Conservation (phyloP, 345 rosid species). For the Gossypium herbaceum region DNA sequence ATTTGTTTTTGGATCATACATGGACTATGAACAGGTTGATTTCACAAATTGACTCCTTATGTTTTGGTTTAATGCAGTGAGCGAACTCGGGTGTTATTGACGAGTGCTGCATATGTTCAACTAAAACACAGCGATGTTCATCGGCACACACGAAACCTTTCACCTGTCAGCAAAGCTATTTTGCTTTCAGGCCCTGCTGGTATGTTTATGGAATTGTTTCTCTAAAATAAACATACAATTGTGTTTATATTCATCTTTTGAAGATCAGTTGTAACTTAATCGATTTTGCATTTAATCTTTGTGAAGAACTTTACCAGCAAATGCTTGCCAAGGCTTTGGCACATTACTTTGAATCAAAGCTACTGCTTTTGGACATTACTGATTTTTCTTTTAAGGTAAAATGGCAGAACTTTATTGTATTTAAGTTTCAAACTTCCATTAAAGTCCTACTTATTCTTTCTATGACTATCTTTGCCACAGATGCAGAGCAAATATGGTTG, state of each 20-base stretch:
- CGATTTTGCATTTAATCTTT: not conserved
- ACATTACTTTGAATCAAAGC: constrained; percentile 70
- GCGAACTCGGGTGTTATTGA: constrained; percentile 58
- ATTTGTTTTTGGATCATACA: too few species aligned
- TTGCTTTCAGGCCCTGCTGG: constrained; percentile 93
- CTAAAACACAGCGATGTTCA: constrained; percentile 73
- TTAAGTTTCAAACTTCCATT: not conserved
- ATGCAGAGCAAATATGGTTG: constrained; percentile 89
- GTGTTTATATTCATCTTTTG: too few species aligned
- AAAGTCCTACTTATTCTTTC: constrained; percentile 17
- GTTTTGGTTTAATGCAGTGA: constrained; percentile 47
- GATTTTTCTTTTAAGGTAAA: constrained; percentile 81
- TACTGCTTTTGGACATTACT: constrained; percentile 65
- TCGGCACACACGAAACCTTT: constrained; percentile 80
- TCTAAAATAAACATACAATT: not conserved
- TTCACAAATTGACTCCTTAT: constrained; percentile 12
- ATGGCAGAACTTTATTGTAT: not conserved
- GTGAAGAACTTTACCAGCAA: constrained; percentile 79
- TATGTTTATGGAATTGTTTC: constrained; percentile 27
- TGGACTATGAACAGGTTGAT: too few species aligned
- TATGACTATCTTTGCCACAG: constrained; percentile 37
- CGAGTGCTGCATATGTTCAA: constrained; percentile 81
- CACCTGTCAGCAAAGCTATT: constrained; percentile 84
- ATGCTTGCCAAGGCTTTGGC: constrained; percentile 91
- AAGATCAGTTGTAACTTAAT: not conserved